These are phyloP conservation scores for Cystobasidium slooffiae DNA, from an alignment of 1,284 basidiomycete genomes.

Conservation along the genomic window DNA sequence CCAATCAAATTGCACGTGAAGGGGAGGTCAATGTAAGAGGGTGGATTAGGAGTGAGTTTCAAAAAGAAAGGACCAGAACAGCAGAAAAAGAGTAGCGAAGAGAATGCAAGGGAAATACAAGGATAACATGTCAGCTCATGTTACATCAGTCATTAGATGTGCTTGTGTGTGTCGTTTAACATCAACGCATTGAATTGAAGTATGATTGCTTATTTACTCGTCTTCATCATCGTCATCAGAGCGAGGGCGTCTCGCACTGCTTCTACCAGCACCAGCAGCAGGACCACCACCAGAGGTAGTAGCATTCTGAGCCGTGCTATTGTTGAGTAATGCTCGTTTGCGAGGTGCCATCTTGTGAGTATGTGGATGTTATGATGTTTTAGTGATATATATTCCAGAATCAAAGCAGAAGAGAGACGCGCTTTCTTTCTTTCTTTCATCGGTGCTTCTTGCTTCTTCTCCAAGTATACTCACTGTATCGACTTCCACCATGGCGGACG, in stretches of 20 bases:
- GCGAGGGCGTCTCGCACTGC: background rate
- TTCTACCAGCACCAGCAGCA: background rate
- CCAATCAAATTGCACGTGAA: background rate
- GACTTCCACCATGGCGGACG: slow-evolving; percentile 39
- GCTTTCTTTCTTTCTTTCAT: slow-evolving; percentile 1
- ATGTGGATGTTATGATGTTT: too few species aligned
- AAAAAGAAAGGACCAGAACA: background rate
- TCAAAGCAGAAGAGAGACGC: slow-evolving; percentile 1
- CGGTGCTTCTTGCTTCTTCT: background rate
- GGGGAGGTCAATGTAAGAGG: background rate
- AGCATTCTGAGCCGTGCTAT: background rate
- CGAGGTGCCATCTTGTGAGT: slow-evolving; percentile 5
- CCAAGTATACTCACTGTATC: background rate
- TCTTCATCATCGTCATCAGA: slow-evolving; percentile 17
- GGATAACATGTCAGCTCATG: background rate
- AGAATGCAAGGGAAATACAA: background rate
- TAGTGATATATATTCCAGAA: background rate
- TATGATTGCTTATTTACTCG: slow-evolving; percentile 14
- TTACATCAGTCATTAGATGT: background rate
- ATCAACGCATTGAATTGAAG: too few species aligned
- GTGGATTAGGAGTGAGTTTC: background rate
- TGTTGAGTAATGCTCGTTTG: slow-evolving; percentile 10
- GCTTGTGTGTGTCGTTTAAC: background rate
- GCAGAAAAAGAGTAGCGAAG: background rate
- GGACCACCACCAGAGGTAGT: background rate